Percentiles rank a stretch among this genome's conserved stretches.
Conservation (phyloP, 768 basidiomycete genomes). For the Glaciozyma antarctica region DNA sequence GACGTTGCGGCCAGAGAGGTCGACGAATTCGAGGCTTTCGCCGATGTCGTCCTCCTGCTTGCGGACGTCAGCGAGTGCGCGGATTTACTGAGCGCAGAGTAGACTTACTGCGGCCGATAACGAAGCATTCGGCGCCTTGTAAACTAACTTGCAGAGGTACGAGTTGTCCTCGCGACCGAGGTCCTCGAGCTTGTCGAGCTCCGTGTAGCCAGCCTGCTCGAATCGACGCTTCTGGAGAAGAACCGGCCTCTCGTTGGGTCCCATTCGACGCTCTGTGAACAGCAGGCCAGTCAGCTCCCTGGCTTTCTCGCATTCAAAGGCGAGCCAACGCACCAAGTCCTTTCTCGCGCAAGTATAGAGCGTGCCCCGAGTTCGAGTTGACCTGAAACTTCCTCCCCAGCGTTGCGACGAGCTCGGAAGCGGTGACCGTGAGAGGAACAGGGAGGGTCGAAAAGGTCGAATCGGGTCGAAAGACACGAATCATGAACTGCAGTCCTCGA, state of each 20-base stretch:
- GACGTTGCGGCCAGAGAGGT: slow-evolving; percentile 68
- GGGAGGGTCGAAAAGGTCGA: slow-evolving; percentile 61
- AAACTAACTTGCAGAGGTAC: slow-evolving; percentile 82
- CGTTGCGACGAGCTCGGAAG: slow-evolving; percentile 54
- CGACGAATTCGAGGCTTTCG: slow-evolving; percentile 65
- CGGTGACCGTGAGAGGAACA: slow-evolving; percentile 57
- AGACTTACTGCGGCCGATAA: slow-evolving; percentile 9
- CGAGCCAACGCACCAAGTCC: slow-evolving; percentile 44
- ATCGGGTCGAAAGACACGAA: slow-evolving; percentile 70
- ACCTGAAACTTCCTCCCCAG: slow-evolving; percentile 53
- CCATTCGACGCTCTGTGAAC: slow-evolving; percentile 65
- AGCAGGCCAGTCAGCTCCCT: not conserved
- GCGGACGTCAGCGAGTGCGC: not conserved
- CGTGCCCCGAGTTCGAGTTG: slow-evolving; percentile 16
- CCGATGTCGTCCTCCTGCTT: slow-evolving; percentile 60
- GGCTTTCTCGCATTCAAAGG: slow-evolving; percentile 34
- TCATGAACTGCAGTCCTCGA: slow-evolving; percentile 40
- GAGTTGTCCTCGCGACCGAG: slow-evolving; percentile 68
- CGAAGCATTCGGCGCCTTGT: slow-evolving; percentile 47
- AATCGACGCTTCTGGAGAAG: slow-evolving; percentile 71
- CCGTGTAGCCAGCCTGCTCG: slow-evolving; percentile 79
- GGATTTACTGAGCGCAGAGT: slow-evolving; percentile 40
- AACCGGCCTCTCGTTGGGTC: slow-evolving; percentile 70
- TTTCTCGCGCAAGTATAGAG: slow-evolving; percentile 48
- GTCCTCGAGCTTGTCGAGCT: slow-evolving; percentile 63